Evolutionary conservation across 441 rosid genomes (phyloP), one percentile per base, ranked within the genome.

Genomic region (Adansonia grandidieri): DNA sequence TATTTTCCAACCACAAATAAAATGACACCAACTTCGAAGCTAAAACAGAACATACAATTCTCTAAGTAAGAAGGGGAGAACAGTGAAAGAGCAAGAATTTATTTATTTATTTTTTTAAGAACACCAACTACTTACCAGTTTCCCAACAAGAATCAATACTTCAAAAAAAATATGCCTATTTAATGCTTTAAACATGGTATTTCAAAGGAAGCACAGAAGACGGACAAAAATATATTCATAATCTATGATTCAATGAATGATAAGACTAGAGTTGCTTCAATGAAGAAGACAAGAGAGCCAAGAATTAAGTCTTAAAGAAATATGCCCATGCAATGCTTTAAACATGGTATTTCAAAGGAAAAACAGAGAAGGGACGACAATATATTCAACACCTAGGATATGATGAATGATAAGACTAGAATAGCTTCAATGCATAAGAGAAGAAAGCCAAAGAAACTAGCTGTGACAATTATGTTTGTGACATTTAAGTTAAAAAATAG

Each of bases 1-100:
- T 51, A 19, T 32, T 45, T 77, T 19, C 69, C 58, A 66, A 62
- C 72, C 66, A 78, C 60, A 58, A 74, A 68, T 13, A 45, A 65
- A 57, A 47, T 54, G 19, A 75, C 4, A 66, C 32, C 20, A 45
- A 47, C 53, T 73, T 76, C 48, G 32, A 24, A 50, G 15, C 20
- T 3, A 11, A 14, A 15, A 60, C 37, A 37, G 47, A 0, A 48
- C 28, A 75, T 4, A 22, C n/a, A 54, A 40, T 47, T 58, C 47
- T 17, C 8, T 44, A 7, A 66, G 67, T 60, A 0, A 48, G 56
- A 60, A 60, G 5, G 61, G 44, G 45, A 48, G 40, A 24, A 48
- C 7, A 50, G 57, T 19, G 3, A 51, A 51, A 69, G 10, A 13
- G 13, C 22, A 14, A 24, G 22, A 51, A 15, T 28, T 70, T 68